A percentile compares a stretch with the other conserved stretches of the same genome.
phyloP scores from a whole-genome alignment of 495 filamentous ascomycete species.

The Neurospora sp. region DNA sequence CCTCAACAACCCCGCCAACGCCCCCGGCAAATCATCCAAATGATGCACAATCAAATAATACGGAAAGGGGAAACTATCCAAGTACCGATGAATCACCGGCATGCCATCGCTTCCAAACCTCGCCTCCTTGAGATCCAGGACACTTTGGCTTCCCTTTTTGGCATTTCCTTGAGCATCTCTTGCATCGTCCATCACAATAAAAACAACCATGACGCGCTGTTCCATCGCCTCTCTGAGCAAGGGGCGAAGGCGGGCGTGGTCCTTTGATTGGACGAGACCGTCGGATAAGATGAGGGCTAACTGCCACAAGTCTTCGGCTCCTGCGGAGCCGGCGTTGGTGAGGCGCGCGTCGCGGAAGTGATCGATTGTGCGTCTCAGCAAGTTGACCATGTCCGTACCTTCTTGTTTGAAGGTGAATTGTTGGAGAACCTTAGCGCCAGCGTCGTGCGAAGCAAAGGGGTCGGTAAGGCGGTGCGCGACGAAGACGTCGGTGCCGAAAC shows the following conservation, averaged over 20 bases:
- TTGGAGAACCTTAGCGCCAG: slow-evolving; percentile 71
- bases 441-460: slow-evolving; percentile 63
- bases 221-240: slow-evolving; percentile 80
- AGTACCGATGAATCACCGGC: slow-evolving; percentile 68
- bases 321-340: slow-evolving; percentile 38
- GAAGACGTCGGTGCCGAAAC: slow-evolving; percentile 79
- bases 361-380: slow-evolving; percentile 66
- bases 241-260: slow-evolving; percentile 71
- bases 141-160: slow-evolving; percentile 37
- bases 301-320: slow-evolving; percentile 88
- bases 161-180: slow-evolving; percentile 11
- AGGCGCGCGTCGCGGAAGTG: slow-evolving; percentile 68
- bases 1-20: slow-evolving; percentile 78
- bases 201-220: slow-evolving; percentile 95
- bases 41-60: slow-evolving; percentile 93
- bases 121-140: slow-evolving; percentile 73
- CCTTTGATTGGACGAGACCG: slow-evolving; percentile 67
- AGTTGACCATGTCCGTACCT: slow-evolving; percentile 69
- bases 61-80: slow-evolving; percentile 90
- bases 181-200: slow-evolving; percentile 84
- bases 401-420: slow-evolving; percentile 79
- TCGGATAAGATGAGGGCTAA: slow-evolving; percentile 87
- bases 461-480: slow-evolving; percentile 82
- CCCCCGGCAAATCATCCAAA: slow-evolving; percentile 79
- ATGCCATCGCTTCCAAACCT: slow-evolving; percentile 61